phyloP scores from a whole-genome alignment of 2,329 filamentous ascomycete species.

The Aspergillus thermomutatus region DNA sequence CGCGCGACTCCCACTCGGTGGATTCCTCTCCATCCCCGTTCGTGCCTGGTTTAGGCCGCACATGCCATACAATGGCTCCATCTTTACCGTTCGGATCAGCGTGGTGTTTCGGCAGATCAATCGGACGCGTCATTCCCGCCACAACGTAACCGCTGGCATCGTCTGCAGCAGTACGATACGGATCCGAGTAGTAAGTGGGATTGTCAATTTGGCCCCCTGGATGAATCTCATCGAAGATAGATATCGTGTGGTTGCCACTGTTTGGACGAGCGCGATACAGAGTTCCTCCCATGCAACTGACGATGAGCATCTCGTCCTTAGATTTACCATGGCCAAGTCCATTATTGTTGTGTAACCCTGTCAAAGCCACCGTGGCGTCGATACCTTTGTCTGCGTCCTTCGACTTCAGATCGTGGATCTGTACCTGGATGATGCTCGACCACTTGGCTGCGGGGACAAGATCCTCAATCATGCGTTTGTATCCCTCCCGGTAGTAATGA shows the following conservation, averaged over 20 bases:
- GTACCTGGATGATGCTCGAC: constrained; percentile 49
- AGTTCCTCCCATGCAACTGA: constrained; percentile 44
- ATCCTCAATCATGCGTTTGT: constrained; percentile 49
- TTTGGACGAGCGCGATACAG: constrained; percentile 41
- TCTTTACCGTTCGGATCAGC: constrained; percentile 36
- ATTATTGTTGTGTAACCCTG: constrained; percentile 53
- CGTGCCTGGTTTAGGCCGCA: constrained; percentile 20
- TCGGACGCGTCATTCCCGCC: constrained; percentile 44
- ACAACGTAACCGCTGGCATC: constrained; percentile 56
- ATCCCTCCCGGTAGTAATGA: constrained; percentile 51
- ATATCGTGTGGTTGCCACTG: constrained; percentile 32
- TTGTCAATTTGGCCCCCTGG: constrained; percentile 54
- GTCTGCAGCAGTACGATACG: constrained; percentile 40
- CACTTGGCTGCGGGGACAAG: constrained; percentile 42
- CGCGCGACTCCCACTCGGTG: constrained; percentile 40
- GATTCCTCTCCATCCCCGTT: neutral
- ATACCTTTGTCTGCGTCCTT: constrained; percentile 35
- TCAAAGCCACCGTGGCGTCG: constrained; percentile 43
- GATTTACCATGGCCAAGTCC: constrained; percentile 52
- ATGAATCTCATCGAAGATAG: constrained; percentile 42
- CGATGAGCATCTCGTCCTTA: constrained; percentile 29
- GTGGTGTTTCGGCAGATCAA: constrained; percentile 37
- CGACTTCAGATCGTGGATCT: constrained; percentile 27
- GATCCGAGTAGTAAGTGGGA: constrained; percentile 56
- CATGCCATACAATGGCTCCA: constrained; percentile 49